These are phyloP conservation scores for Dorcoceras hygrometricum DNA, from an alignment of 257 asterid genomes.

Conservation along the genomic window DNA sequence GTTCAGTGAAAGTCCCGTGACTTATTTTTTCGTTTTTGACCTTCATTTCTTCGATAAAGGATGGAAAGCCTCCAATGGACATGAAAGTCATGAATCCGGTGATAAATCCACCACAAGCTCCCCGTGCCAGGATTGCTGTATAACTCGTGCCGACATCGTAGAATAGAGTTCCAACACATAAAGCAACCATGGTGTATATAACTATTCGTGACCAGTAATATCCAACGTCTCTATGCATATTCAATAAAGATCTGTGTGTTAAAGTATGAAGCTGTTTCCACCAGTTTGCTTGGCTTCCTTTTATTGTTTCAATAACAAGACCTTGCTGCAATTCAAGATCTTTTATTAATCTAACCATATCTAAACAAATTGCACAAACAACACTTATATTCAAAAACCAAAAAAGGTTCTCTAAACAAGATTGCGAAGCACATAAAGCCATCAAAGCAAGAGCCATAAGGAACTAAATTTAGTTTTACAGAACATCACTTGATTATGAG, in stretches of 20 bases:
- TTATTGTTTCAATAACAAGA: constrained; percentile 45
- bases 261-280: constrained; percentile 70
- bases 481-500: neutral
- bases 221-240: constrained; percentile 81
- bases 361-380: too few relatives aligned
- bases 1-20: neutral
- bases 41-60: constrained; percentile 65
- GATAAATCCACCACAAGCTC: constrained; percentile 90
- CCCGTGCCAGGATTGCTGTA: constrained; percentile 81
- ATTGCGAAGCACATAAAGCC: too few relatives aligned
- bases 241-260: constrained; percentile 67
- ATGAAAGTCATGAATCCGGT: constrained; percentile 61
- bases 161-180: constrained; percentile 80
- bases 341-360: neutral
- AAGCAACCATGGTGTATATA: constrained; percentile 59
- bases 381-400: too few relatives aligned
- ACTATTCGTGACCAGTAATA: constrained; percentile 86
- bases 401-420: too few relatives aligned
- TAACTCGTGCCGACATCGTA: constrained; percentile 86
- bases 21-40: constrained; percentile 19
- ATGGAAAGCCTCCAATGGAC: constrained; percentile 73
- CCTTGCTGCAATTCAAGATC: constrained; percentile 58
- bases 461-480: too few relatives aligned
- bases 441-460: too few relatives aligned
- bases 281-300: constrained; percentile 93